phyloP scores from a whole-genome alignment of 495 filamentous ascomycete species.

The Lindgomyces ingoldianus region DNA sequence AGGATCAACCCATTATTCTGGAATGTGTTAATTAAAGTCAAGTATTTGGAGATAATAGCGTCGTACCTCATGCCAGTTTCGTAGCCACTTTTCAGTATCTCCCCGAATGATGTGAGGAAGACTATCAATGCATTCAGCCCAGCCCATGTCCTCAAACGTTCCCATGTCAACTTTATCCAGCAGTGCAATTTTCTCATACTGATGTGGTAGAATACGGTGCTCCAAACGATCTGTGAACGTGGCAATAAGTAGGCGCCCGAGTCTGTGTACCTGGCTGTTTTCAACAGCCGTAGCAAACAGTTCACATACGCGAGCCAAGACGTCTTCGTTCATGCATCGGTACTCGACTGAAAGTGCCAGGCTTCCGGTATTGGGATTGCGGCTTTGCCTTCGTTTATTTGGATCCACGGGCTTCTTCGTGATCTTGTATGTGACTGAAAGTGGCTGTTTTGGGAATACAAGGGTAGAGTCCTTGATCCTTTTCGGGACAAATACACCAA shows the following conservation, averaged over 20 bases:
- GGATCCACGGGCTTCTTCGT: constrained; percentile 33
- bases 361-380: constrained; percentile 39
- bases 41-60: too few relatives aligned
- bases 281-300: constrained; percentile 50
- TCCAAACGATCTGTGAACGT: constrained; percentile 39
- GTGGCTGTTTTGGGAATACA: constrained; percentile 79
- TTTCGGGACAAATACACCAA: constrained; percentile 62
- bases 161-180: constrained; percentile 34
- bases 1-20: constrained; percentile 21
- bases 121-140: constrained; percentile 38
- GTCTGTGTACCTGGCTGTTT: constrained; percentile 48
- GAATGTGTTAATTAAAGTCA: constrained; percentile 1
- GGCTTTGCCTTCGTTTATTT: constrained; percentile 11
- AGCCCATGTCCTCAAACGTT: constrained; percentile 41
- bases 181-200: constrained; percentile 38
- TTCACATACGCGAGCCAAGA: constrained; percentile 49
- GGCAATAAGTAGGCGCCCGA: constrained; percentile 53
- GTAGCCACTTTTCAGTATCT: constrained; percentile 39
- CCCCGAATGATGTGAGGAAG: constrained; percentile 34
- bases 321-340: constrained; percentile 70
- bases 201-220: constrained; percentile 26
- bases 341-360: constrained; percentile 76
- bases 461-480: constrained; percentile 54
- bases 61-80: constrained; percentile 44
- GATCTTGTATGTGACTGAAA: constrained; percentile 81